Conservation (phyloP, 352 stramenopile genomes). For the Phytophthora pisi region DNA sequence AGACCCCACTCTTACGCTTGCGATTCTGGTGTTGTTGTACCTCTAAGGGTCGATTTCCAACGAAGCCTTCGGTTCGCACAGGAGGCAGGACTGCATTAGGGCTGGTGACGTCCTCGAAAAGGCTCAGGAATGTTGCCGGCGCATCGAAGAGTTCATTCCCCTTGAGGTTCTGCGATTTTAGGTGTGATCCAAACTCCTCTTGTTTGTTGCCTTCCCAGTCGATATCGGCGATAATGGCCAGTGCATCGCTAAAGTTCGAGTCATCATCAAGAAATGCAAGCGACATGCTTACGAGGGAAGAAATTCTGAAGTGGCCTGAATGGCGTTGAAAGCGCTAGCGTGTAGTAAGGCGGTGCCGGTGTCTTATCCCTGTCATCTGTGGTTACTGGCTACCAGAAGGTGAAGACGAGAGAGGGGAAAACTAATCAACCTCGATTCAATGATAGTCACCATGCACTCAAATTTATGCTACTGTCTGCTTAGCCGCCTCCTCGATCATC, state of each 20-base stretch:
- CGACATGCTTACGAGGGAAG: not conserved
- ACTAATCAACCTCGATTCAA: no score
- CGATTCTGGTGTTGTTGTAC: no score
- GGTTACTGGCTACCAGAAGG: not conserved
- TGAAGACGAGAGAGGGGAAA: not conserved
- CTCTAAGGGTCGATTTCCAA: no score
- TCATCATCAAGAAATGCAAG: not conserved
- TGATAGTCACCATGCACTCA: no score
- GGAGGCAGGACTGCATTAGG: not conserved
- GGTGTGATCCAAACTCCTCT: not conserved
- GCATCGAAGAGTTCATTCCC: no score
- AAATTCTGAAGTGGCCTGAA: not conserved
- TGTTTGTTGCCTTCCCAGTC: not conserved
- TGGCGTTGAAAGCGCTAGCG: not conserved
- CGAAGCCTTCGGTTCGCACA: not conserved
- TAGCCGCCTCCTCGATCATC: constrained; percentile 23
- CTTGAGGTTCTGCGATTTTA: not conserved
- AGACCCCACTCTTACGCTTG: no score
- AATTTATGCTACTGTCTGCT: constrained; percentile 1
- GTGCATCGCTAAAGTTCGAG: not conserved
- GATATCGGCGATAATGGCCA: no score
- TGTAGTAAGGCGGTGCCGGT: not conserved
- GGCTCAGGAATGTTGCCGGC: no score
- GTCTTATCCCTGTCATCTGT: not conserved
- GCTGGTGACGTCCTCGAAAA: no score